Conservation (phyloP, 345 rosid species). For the Dovyalis caffra region DNA sequence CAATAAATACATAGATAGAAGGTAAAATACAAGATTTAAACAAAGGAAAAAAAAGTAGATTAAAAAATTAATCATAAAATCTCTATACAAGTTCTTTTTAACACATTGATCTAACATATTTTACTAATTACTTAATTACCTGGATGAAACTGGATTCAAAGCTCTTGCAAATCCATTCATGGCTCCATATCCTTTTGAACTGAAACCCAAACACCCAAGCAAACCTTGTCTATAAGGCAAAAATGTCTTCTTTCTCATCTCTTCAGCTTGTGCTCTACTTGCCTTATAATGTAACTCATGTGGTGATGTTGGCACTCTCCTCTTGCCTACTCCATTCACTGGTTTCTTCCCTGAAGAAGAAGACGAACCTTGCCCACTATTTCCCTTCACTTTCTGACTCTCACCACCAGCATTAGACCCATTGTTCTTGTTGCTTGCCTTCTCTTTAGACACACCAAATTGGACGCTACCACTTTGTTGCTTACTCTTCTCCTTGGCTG, state of each 20-base stretch:
- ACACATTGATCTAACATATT: no score
- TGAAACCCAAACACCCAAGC: slow-evolving; percentile 94
- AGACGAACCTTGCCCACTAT: slow-evolving; percentile 8
- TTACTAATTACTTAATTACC: slow-evolving; percentile 33
- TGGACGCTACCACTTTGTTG: not conserved
- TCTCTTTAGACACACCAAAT: slow-evolving; percentile 23
- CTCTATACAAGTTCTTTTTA: slow-evolving; percentile 25
- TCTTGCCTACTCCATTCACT: slow-evolving; percentile 54
- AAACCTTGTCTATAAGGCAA: slow-evolving; percentile 93
- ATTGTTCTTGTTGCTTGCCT: not conserved
- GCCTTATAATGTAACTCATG: slow-evolving; percentile 92
- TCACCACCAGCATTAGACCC: slow-evolving; percentile 15
- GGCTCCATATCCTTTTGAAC: slow-evolving; percentile 93
- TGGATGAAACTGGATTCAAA: slow-evolving; percentile 86
- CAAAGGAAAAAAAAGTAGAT: not conserved
- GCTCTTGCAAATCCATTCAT: slow-evolving; percentile 86
- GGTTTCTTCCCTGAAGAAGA: slow-evolving; percentile 37
- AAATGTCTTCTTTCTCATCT: slow-evolving; percentile 91
- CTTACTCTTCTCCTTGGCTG: slow-evolving; percentile 53
- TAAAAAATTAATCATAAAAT: not conserved
- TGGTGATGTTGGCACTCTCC: slow-evolving; percentile 71
- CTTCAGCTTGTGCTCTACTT: slow-evolving; percentile 91
- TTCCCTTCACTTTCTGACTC: slow-evolving; percentile 19
- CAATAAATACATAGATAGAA: slow-evolving; percentile 10
- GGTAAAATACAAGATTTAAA: not conserved